Base-by-base conservation (phyloP, 768 basidiomycete genomes). In the Trametes villosa region DNA sequence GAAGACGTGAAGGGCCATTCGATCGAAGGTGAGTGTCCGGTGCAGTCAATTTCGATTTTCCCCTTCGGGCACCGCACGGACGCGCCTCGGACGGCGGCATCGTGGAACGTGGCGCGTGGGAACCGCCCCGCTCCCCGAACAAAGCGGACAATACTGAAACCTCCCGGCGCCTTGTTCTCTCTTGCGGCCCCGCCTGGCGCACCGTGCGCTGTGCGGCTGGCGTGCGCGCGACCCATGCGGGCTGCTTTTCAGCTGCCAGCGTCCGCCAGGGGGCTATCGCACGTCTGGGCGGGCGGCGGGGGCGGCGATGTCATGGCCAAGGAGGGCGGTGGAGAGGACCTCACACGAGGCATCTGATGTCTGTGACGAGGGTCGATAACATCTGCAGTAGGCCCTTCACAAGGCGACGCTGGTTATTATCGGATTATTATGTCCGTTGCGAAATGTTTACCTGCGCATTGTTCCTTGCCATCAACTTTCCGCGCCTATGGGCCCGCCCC, bases 91-190 rank as follows among this genome's bases (percentile, higher is more conserved):
- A 22, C 55, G 65, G 58, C 64, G 67, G 65, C 57, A 64, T 44
- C 61, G 68, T 52, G 61, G 58, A 70, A 70, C 68, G 68, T 66
- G 68, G 63, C 53, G 41, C 66, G 68, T 67, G 68, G 52, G 66
- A 66, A 46, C 41, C 40, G 33, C 36, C 38, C 46, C 29, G 27
- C 26, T 38, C 38, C 55, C 55, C 56, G 56, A 57, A 57, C 56
- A 57, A 57, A 57, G 46, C 56, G 56, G 56, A 57, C 47, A 31
- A 27, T 30, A 12, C 31, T 55, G 60, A 61, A 45, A 60, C 59
- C 52, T 34, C 22, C 15, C 20, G 44, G 44, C 44, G 22, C 24
- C 20, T 45, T 22, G 7, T 45, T 17, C 27, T 30, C n/a, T n/a
- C 13, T 38, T 55, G 18, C 41, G n/a, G 41, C 12, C 42, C 29